A percentile compares a stretch with the other conserved stretches of the same genome.
Evolutionary conservation across 139 green algal genomes (phyloP).

Genomic region (Ostreobium quekettii): DNA sequence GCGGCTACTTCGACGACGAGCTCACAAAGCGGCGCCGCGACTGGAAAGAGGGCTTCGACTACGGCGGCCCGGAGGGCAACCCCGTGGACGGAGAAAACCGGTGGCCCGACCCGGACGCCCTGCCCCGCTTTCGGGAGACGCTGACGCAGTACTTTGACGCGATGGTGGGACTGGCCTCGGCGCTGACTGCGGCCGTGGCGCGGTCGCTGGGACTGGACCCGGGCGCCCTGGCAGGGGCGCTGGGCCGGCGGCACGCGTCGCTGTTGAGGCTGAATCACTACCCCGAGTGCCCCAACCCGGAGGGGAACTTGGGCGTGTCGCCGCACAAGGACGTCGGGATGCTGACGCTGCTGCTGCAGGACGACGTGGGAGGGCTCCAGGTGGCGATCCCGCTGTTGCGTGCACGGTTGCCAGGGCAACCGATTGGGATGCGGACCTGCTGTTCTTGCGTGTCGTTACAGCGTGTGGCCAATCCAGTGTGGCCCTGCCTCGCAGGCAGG

Average conservation of each 20-base stretch:
- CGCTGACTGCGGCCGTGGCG: slow-evolving; percentile 25
- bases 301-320: slow-evolving; percentile 31
- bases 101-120: not conserved
- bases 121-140: slow-evolving; percentile 9
- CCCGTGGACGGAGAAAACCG: no score
- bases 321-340: slow-evolving; percentile 54
- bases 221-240: slow-evolving; percentile 18
- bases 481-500: no score
- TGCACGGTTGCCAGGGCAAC: no score
- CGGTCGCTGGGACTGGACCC: slow-evolving; percentile 24
- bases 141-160: slow-evolving; percentile 23
- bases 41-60: slow-evolving; percentile 43
- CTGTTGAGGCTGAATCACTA: slow-evolving; percentile 47
- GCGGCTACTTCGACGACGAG: slow-evolving; percentile 34
- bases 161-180: slow-evolving; percentile 20
- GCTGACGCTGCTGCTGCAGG: slow-evolving; percentile 47
- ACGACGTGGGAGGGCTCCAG: slow-evolving; percentile 39
- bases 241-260: slow-evolving; percentile 13
- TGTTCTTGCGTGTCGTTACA: no score
- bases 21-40: slow-evolving; percentile 45
- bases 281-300: slow-evolving; percentile 24
- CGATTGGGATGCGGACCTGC: no score
- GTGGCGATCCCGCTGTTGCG: no score
- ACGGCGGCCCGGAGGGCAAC: no score
- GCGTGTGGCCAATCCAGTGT: no score